Conservation (phyloP, 192 early-diverging fungal species). For the Chytriomyces confervae region DNA sequence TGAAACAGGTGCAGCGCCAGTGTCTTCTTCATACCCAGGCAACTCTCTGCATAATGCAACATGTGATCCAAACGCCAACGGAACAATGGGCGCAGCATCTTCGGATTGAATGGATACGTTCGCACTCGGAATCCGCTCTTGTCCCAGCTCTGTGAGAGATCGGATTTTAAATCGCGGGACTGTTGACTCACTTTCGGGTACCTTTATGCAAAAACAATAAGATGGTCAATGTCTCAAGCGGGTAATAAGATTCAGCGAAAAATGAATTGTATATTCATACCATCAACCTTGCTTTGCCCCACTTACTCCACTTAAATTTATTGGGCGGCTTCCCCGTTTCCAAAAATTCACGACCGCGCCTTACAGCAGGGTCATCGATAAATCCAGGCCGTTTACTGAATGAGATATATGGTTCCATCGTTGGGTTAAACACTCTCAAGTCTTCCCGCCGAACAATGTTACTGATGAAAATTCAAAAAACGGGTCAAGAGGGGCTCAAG, state of each 20-base stretch:
- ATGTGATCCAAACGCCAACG: not conserved
- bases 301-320: conserved; percentile 19
- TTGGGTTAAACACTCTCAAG: conserved; percentile 44
- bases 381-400: conserved; percentile 44
- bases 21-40: conserved; percentile 15
- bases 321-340: conserved; percentile 22
- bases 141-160: not conserved
- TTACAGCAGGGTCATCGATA: conserved; percentile 36
- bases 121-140: not conserved
- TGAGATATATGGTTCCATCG: conserved; percentile 44
- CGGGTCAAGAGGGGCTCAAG: no score
- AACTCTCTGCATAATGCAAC: not conserved
- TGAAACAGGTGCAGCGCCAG: not conserved
- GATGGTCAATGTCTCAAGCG: not conserved
- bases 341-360: conserved; percentile 27
- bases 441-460: conserved; percentile 34
- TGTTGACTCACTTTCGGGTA: not conserved
- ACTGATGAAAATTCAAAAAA: conserved; percentile 2
- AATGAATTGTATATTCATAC: not conserved
- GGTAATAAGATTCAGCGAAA: no score
- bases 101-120: not conserved
- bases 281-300: conserved; percentile 7
- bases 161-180: not conserved
- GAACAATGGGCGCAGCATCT: not conserved
- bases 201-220: not conserved